These are phyloP conservation scores for Quercus phellos DNA, from an alignment of 331 rosid species.

Conservation along the genomic window DNA sequence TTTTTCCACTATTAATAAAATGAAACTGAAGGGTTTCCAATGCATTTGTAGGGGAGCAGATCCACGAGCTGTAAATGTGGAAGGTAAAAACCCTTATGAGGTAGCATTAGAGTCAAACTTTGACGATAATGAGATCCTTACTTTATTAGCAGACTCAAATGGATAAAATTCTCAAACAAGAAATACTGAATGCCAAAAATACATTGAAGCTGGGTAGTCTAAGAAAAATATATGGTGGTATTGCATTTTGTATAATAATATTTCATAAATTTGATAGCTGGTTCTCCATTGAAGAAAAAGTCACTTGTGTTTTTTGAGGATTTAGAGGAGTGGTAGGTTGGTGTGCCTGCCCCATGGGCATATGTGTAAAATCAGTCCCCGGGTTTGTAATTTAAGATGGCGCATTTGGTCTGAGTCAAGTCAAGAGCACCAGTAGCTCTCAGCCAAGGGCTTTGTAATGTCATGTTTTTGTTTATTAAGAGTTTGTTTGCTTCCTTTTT, in stretches of 20 bases:
- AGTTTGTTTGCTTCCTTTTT: slow-evolving; percentile 55
- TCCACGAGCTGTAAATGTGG: slow-evolving; percentile 73
- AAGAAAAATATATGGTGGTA: slow-evolving; percentile 32
- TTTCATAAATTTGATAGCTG: slow-evolving; percentile 47
- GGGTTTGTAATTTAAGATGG: slow-evolving; percentile 51
- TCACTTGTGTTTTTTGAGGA: slow-evolving; percentile 35
- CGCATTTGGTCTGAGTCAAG: slow-evolving; percentile 46
- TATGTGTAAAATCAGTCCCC: slow-evolving; percentile 37
- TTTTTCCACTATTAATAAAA: neutral
- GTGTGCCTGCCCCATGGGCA: slow-evolving; percentile 61
- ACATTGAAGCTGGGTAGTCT: slow-evolving; percentile 22
- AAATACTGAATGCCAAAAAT: slow-evolving; percentile 26
- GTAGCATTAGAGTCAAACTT: slow-evolving; percentile 67
- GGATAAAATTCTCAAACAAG: slow-evolving; percentile 41
- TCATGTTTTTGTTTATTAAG: slow-evolving; percentile 41
- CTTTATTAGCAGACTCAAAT: slow-evolving; percentile 54
- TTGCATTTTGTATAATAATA: slow-evolving; percentile 66
- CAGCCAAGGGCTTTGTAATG: slow-evolving; percentile 35
- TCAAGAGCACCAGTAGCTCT: slow-evolving; percentile 32
- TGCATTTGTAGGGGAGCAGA: slow-evolving; percentile 80
- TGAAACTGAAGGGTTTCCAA: slow-evolving; percentile 15
- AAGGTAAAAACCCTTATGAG: slow-evolving; percentile 80
- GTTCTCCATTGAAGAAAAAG: slow-evolving; percentile 33
- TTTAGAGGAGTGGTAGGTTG: slow-evolving; percentile 59
- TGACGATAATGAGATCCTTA: slow-evolving; percentile 54